phyloP scores from a whole-genome alignment of 208 protist species.

The Acanthamoeba polyphaga region DNA sequence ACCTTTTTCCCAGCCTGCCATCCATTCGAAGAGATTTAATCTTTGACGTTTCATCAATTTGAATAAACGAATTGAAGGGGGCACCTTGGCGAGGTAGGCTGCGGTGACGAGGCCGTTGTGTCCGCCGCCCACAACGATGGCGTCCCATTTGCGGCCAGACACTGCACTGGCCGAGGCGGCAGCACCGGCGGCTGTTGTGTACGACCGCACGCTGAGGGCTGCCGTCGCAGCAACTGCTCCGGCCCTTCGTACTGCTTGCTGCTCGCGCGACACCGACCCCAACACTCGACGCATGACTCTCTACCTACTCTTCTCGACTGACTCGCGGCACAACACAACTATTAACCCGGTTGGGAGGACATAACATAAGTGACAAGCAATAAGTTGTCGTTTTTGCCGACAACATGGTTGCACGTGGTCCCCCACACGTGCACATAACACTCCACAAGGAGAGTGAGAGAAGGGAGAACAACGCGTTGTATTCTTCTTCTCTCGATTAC shows the following conservation, averaged over 20 bases:
- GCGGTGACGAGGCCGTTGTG: constrained; percentile 87
- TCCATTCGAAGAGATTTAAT: not conserved
- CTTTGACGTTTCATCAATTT: not conserved
- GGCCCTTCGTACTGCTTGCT: not conserved
- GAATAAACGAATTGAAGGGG: not conserved
- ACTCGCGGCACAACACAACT: not conserved
- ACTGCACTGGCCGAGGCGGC: not conserved
- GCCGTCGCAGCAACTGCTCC: too few relatives aligned
- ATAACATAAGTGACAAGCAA: too few relatives aligned
- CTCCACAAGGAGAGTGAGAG: too few relatives aligned
- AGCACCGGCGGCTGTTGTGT: not conserved
- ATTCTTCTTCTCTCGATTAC: too few relatives aligned
- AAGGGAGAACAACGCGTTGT: too few relatives aligned
- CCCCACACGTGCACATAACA: too few relatives aligned
- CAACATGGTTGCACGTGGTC: too few relatives aligned
- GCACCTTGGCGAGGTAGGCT: constrained; percentile 82
- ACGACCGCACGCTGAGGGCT: not conserved
- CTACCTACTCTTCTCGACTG: too few relatives aligned
- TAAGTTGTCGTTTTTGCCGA: too few relatives aligned
- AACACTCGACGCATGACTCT: not conserved
- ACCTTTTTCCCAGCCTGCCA: constrained; percentile 71
- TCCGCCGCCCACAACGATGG: constrained; percentile 72
- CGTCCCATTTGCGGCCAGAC: constrained; percentile 68
- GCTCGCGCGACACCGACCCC: not conserved
- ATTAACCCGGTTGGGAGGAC: too few relatives aligned